These are phyloP conservation scores for Suillus decipiens DNA, from an alignment of 768 basidiomycete genomes.

Conservation along the genomic window DNA sequence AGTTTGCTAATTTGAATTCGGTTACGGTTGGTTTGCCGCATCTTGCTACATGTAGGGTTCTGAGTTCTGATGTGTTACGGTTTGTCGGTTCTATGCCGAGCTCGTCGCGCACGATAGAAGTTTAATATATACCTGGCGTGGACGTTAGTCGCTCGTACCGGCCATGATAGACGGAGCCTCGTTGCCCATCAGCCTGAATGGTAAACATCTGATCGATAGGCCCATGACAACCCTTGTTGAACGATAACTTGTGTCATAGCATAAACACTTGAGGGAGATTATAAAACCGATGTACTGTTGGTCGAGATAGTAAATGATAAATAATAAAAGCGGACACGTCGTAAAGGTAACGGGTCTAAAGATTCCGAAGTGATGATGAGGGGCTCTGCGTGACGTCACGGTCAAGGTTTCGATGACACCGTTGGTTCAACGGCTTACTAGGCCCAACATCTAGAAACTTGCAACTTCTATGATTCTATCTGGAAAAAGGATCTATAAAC, in stretches of 20 bases:
- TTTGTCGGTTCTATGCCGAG: slow-evolving; percentile 60
- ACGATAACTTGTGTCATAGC: slow-evolving; percentile 41
- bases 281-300: no score
- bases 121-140: slow-evolving; percentile 49
- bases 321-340: no score
- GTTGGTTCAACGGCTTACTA: no score
- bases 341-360: no score
- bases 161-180: neutral
- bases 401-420: no score
- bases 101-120: slow-evolving; percentile 54
- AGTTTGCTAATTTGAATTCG: neutral
- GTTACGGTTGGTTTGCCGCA: neutral
- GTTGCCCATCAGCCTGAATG: slow-evolving; percentile 32
- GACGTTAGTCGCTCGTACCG: neutral
- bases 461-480: no score
- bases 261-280: neutral
- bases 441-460: no score
- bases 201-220: slow-evolving; percentile 40
- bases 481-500: no score
- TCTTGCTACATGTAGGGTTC: neutral
- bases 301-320: no score
- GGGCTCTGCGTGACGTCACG: no score
- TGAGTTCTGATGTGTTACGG: neutral
- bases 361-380: no score
- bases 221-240: slow-evolving; percentile 52